Evolutionary conservation across 345 rosid genomes (phyloP).

Genomic region (Citrus sp.): DNA sequence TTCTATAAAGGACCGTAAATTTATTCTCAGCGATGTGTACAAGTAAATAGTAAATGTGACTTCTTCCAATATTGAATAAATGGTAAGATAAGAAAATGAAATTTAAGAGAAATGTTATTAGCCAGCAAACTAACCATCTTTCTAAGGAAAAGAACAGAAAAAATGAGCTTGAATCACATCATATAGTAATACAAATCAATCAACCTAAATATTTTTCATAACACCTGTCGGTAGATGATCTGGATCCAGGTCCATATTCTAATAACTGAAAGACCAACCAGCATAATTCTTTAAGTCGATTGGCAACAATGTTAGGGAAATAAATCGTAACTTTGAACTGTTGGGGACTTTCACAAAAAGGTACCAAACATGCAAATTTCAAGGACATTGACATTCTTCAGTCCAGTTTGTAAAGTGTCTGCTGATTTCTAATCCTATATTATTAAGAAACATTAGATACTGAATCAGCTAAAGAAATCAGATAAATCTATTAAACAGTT

Average conservation of each 20-base stretch:
- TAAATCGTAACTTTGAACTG: not conserved
- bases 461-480: not conserved
- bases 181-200: not conserved
- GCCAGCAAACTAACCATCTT: not conserved
- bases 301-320: not conserved
- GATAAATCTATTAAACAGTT: not conserved
- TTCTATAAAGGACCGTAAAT: not conserved
- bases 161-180: not conserved
- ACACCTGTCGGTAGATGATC: not conserved
- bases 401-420: not conserved
- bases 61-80: not conserved
- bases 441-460: not conserved
- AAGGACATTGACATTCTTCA: not conserved
- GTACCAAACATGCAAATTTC: not conserved
- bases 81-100: not conserved
- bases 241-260: not conserved
- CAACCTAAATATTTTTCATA: not conserved
- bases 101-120: not conserved
- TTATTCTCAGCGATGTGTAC: not conserved
- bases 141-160: not conserved
- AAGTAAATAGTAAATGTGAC: not conserved
- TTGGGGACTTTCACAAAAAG: not conserved
- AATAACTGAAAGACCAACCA: not conserved
- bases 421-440: not conserved
- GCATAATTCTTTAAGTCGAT: not conserved